Conservation (phyloP, 108 stramenopile species). For the Discostella stelligeroides region DNA sequence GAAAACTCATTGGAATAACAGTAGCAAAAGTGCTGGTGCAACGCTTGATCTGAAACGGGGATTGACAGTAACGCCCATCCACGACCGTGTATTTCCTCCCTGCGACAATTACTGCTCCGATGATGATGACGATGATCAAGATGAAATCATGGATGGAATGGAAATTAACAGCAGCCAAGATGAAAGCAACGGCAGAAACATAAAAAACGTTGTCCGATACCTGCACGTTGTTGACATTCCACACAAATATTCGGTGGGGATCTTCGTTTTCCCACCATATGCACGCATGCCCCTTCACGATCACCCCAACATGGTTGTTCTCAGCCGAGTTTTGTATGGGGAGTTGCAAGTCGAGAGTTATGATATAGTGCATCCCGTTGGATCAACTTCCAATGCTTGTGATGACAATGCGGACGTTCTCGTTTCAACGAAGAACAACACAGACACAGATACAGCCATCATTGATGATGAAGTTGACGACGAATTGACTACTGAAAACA, state of each 20-base stretch:
- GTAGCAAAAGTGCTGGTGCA: constrained; percentile 9
- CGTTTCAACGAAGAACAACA: not conserved
- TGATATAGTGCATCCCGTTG: constrained; percentile 60
- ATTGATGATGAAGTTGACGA: no score
- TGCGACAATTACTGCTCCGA: not conserved
- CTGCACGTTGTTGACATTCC: constrained; percentile 81
- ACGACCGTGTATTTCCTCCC: constrained; percentile 55
- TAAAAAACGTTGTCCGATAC: constrained; percentile 62
- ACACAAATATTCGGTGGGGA: constrained; percentile 79
- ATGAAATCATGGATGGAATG: no score
- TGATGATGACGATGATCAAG: no score
- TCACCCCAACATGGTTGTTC: constrained; percentile 94
- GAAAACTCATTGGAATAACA: not conserved
- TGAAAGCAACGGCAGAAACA: not conserved
- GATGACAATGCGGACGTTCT: not conserved
- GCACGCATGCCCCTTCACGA: constrained; percentile 92
- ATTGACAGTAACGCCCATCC: constrained; percentile 57
- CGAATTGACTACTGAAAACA: no score
- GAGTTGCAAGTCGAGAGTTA: constrained; percentile 73
- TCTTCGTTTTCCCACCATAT: constrained; percentile 92
- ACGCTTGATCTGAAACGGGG: constrained; percentile 24
- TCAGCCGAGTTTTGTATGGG: constrained; percentile 89
- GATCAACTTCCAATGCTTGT: not conserved
- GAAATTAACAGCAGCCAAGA: no score
- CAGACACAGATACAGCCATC: not conserved